Conservation (phyloP, 2,329 filamentous ascomycete species). For the Nemania serpens region DNA sequence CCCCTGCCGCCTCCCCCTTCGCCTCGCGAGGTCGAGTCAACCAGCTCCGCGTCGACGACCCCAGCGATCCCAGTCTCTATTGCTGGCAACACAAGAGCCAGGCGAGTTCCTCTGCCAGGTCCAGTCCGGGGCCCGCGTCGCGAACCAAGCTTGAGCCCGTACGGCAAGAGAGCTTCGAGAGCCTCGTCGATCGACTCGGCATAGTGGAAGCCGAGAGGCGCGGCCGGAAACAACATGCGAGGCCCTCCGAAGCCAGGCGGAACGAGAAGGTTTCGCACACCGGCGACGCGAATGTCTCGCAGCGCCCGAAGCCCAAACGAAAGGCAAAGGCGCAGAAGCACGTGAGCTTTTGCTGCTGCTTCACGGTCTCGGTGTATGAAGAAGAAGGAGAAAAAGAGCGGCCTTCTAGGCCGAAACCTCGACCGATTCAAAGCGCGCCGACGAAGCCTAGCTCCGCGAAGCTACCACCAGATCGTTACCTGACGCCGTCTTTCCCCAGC, state of each 20-base stretch:
- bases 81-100: constrained; percentile 98
- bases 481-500: constrained; percentile 36
- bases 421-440: constrained; percentile 49
- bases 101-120: constrained; percentile 56
- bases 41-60: constrained; percentile 51
- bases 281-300: constrained; percentile 19
- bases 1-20: constrained; percentile 15
- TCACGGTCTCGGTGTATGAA: constrained; percentile 52
- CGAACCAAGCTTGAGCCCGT: constrained; percentile 60
- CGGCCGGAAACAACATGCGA: constrained; percentile 31
- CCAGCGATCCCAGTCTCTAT: constrained; percentile 68
- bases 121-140: constrained; percentile 50
- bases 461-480: constrained; percentile 37
- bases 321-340: constrained; percentile 40
- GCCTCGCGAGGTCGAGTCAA: constrained; percentile 38
- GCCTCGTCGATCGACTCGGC: constrained; percentile 78
- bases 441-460: constrained; percentile 38
- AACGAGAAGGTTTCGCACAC: constrained; percentile 37
- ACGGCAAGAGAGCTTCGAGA: constrained; percentile 81
- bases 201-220: constrained; percentile 67
- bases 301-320: constrained; percentile 35
- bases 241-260: constrained; percentile 30
- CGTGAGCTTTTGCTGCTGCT: constrained; percentile 57
- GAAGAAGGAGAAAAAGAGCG: constrained; percentile 44
- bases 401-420: constrained; percentile 52